Evolutionary conservation across 805 yeast species (phyloP), one percentile per base, ranked within the genome.

Genomic region (Candida orba): DNA sequence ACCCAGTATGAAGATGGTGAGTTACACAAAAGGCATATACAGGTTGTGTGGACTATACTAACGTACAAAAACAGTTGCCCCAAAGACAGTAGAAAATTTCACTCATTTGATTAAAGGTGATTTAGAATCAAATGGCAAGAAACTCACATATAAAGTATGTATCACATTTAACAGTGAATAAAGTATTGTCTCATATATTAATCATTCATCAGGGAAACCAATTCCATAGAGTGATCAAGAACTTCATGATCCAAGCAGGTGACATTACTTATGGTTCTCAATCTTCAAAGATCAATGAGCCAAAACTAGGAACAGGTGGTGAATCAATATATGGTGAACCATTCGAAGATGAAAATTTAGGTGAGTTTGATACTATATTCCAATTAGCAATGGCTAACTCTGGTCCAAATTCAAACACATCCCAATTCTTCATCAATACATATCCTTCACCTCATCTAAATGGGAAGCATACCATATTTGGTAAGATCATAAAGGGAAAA

Each of bases 401-500:
- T 17, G 83, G 80, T 5, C 53, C 63, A 20, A 53, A 73, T 44
- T 60, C 80, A 12, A 81, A 81, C 50, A 69, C 74, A 18, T 75
- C 86, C 0, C 90, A 82, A 56, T 84, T 84, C 56, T 84, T 84
- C 56, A 80, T 85, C 36, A 76, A 81, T 10, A 80, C 89, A 1
- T 74, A 69, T 42, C 75, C 87, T 2, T 74, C 81, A 8, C 82
- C 87, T 1, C 96, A 88, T 62, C 64, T 89, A 45, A 76, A 73
- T 36, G 86, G 87, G 1, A 83, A 81, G 52, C 90, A 86, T 56
- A 69, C 90, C 0, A 79, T 86, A 2, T 83, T 89, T 63, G 96
- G 96, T 2, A 67, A 65, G 44, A 89, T 88, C 10, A 53, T 68
- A 8, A 70, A 68, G 52, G 95, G 87, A 15, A 83, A 81, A 58